Evolutionary conservation across 352 stramenopile species (phyloP).

Genomic region (Phytophthora nicotianae): DNA sequence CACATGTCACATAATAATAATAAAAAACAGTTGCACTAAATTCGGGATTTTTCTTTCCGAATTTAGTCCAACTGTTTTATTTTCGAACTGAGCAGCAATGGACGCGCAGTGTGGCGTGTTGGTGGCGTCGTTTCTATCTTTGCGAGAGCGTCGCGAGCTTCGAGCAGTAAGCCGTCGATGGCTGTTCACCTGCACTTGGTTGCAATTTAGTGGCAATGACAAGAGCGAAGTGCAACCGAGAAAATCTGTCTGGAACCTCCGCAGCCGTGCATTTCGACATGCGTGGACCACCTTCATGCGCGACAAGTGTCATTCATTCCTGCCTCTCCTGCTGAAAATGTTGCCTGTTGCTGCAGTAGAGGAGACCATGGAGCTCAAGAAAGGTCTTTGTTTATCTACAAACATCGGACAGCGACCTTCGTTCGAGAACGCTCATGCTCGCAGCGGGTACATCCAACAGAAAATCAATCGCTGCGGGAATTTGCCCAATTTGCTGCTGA

Average conservation of each 20-base stretch:
- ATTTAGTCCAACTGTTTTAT: constrained; percentile 15
- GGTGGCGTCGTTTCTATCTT: constrained; percentile 51
- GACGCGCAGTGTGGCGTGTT: constrained; percentile 35
- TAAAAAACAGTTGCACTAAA: no score
- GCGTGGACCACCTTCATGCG: constrained; percentile 64
- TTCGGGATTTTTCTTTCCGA: no score
- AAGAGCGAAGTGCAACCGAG: constrained; percentile 28
- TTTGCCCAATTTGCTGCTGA: constrained; percentile 62
- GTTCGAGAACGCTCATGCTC: constrained; percentile 59
- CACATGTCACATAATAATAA: constrained; percentile 1
- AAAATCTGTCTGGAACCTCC: constrained; percentile 61
- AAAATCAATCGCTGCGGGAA: constrained; percentile 82
- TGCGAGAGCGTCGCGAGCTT: constrained; percentile 45
- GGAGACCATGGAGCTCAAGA: constrained; percentile 63
- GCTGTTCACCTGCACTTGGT: constrained; percentile 58
- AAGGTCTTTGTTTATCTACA: constrained; percentile 60
- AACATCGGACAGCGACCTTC: constrained; percentile 70
- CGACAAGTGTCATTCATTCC: constrained; percentile 36
- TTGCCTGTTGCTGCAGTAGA: constrained; percentile 37
- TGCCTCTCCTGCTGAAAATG: constrained; percentile 40
- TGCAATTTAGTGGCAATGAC: constrained; percentile 37
- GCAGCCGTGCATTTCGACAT: constrained; percentile 60
- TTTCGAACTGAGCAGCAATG: constrained; percentile 30
- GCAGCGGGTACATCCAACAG: constrained; percentile 64
- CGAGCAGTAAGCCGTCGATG: constrained; percentile 57